Conservation (phyloP, 768 basidiomycete genomes). For the Collybia mongolica region DNA sequence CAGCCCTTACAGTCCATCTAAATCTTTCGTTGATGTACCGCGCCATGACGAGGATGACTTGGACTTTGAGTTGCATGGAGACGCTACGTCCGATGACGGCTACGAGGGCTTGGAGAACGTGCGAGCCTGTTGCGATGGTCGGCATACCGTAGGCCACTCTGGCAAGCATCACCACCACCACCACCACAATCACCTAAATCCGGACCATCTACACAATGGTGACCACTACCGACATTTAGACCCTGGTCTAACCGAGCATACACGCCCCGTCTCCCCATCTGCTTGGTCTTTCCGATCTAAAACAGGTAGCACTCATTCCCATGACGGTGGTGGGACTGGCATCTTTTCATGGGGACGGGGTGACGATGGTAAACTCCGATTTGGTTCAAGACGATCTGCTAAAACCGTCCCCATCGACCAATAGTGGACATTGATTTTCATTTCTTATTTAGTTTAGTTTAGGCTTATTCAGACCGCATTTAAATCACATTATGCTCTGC, state of each 20-base stretch:
- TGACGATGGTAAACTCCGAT: slow-evolving; percentile 67
- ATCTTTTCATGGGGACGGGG: slow-evolving; percentile 69
- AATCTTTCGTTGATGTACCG: slow-evolving; percentile 60
- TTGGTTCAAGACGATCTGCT: slow-evolving; percentile 65
- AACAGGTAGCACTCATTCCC: slow-evolving; percentile 70
- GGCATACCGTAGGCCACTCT: slow-evolving; percentile 77
- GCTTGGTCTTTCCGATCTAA: slow-evolving; percentile 86
- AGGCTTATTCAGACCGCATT: slow-evolving; percentile 17
- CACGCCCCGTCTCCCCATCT: slow-evolving; percentile 68
- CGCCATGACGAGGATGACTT: slow-evolving; percentile 58
- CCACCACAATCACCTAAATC: slow-evolving; percentile 53
- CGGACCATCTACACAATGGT: slow-evolving; percentile 34
- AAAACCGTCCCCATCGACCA: slow-evolving; percentile 38
- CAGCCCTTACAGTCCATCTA: slow-evolving; percentile 73
- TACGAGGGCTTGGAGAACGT: slow-evolving; percentile 96
- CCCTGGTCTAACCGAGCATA: slow-evolving; percentile 36
- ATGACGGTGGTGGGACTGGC: slow-evolving; percentile 54
- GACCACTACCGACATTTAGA: slow-evolving; percentile 48
- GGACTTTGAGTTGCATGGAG: slow-evolving; percentile 84
- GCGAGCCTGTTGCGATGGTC: slow-evolving; percentile 85
- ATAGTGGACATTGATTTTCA: slow-evolving; percentile 8
- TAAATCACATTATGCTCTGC: slow-evolving; percentile 16
- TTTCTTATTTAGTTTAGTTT: slow-evolving; percentile 17
- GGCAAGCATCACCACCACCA: slow-evolving; percentile 58
- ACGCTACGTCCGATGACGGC: slow-evolving; percentile 68